These are phyloP conservation scores for Claviceps arundinis DNA, from an alignment of 2,329 filamentous ascomycete genomes.

Conservation along the genomic window DNA sequence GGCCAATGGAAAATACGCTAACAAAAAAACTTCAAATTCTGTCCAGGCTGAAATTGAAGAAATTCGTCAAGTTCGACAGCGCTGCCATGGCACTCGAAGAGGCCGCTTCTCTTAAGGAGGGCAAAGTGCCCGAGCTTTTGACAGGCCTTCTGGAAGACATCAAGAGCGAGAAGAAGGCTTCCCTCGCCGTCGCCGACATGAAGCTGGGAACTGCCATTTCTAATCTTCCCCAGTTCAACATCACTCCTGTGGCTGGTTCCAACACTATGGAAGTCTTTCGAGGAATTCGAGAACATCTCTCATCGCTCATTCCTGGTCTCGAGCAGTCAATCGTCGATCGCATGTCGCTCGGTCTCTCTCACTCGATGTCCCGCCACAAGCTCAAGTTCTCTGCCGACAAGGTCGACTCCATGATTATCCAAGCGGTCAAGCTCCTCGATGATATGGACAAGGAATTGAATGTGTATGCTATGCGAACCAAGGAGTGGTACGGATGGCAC, in stretches of 20 bases:
- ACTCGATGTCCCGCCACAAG: constrained; percentile 94
- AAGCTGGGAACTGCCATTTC: constrained; percentile 87
- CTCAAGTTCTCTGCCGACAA: constrained; percentile 98
- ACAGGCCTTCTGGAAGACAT: constrained; percentile 71
- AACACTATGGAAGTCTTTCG: constrained; percentile 70
- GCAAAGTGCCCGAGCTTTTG: constrained; percentile 86
- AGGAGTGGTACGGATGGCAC: constrained; percentile 99
- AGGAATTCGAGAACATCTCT: constrained; percentile 81
- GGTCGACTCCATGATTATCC: constrained; percentile 98
- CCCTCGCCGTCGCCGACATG: constrained; percentile 83
- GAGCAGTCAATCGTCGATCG: constrained; percentile 76
- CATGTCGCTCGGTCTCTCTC: constrained; percentile 91
- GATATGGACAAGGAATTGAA: constrained; percentile 98
- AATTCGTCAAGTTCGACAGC: constrained; percentile 95
- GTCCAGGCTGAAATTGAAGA: constrained; percentile 80
- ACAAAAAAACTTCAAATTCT: neutral
- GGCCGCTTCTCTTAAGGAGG: constrained; percentile 75
- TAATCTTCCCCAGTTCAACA: constrained; percentile 77
- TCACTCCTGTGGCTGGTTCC: constrained; percentile 59
- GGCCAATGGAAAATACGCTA: neutral
- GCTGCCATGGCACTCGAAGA: constrained; percentile 83
- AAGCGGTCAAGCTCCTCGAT: constrained; percentile 86
- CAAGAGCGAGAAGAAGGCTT: constrained; percentile 96
- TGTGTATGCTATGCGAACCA: constrained; percentile 96
- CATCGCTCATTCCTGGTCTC: constrained; percentile 81